Evolutionary conservation across 768 basidiomycete genomes (phyloP), one percentile per base, ranked within the genome.

Genomic region (Psilocybe subaeruginosa): DNA sequence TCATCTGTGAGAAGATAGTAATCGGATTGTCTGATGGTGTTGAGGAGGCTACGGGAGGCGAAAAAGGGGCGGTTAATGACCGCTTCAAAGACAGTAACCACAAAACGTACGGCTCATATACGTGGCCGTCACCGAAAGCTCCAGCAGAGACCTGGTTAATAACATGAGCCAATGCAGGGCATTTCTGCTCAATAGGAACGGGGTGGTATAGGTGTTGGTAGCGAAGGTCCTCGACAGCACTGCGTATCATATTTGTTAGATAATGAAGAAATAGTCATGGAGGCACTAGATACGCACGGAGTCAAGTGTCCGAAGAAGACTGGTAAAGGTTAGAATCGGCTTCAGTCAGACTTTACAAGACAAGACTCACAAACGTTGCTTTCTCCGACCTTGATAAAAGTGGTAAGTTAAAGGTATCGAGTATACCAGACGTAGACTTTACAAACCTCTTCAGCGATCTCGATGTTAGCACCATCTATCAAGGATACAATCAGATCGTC

Each of bases 241-340:
- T 82, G 58, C 29, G 16, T 54, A 50, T 60, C 39, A 19, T 33
- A 33, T 31, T 23, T 2, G 45, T 19, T 4, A 30, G 35, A 30
- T 23, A 23, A 23, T 23, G 23, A 37, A 50, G 19, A 9, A 23
- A 3, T 6, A 27, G n/a, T 30, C 9, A 23, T 23, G 1, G 23
- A 27, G 5, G n/a, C 11, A 43, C 11, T 14, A 3, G 27, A 35
- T 30, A 74, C 80, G 47, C 63, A 83, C 68, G 91, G 90, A 23
- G 93, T 93, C 72, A 95, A 76, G 73, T 93, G 87, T 19, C 93
- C 93, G 70, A 95, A 95, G 82, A 95, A 93, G 85, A 95, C 91
- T 92, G 41, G 47, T 4, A 53, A 30, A 11, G 17, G 14, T 30
- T 47, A 51, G 12, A 19, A 27, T 27, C 8, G 17, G 19, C 41